Evolutionary conservation across 1,284 basidiomycete genomes (phyloP).

Genomic region (Cutaneotrichosporon dermatis): DNA sequence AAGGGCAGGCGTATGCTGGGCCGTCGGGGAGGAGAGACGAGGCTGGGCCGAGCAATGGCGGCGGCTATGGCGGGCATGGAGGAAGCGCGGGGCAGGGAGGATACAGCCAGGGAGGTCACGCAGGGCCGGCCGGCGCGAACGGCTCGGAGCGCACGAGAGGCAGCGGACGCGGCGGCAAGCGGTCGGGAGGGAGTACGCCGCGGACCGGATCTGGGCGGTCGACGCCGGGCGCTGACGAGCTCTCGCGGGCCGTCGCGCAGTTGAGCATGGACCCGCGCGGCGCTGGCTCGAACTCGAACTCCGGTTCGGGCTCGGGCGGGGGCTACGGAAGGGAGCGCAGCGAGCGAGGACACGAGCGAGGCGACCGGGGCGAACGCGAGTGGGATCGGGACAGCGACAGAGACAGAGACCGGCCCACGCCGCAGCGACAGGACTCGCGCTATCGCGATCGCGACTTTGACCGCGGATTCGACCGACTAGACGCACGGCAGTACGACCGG

Average conservation of each 20-base stretch:
- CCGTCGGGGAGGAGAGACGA: not conserved
- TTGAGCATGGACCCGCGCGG: not conserved
- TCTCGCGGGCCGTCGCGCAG: conserved; percentile 12
- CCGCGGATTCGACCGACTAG: not conserved
- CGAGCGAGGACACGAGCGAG: too few species aligned
- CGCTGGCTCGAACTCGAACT: not conserved
- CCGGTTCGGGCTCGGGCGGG: not conserved
- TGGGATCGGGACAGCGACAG: too few species aligned
- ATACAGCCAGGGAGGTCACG: too few species aligned
- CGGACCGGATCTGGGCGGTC: not conserved
- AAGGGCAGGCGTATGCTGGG: not conserved
- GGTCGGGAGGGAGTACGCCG: conserved; percentile 2
- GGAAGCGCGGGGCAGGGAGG: not conserved
- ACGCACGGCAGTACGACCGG: not conserved
- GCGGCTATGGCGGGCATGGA: not conserved
- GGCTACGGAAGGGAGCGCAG: too few species aligned
- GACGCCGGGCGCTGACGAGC: conserved; percentile 7
- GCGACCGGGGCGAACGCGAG: too few species aligned
- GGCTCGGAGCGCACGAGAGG: not conserved
- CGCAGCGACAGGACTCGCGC: not conserved
- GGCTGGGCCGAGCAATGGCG: not conserved
- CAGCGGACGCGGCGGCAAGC: not conserved
- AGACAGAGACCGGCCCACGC: not conserved
- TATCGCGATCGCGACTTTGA: not conserved
- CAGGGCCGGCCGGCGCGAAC: too few species aligned